These are phyloP conservation scores for Fusarium liriodendri DNA, from an alignment of 2,329 filamentous ascomycete genomes.

Conservation along the genomic window DNA sequence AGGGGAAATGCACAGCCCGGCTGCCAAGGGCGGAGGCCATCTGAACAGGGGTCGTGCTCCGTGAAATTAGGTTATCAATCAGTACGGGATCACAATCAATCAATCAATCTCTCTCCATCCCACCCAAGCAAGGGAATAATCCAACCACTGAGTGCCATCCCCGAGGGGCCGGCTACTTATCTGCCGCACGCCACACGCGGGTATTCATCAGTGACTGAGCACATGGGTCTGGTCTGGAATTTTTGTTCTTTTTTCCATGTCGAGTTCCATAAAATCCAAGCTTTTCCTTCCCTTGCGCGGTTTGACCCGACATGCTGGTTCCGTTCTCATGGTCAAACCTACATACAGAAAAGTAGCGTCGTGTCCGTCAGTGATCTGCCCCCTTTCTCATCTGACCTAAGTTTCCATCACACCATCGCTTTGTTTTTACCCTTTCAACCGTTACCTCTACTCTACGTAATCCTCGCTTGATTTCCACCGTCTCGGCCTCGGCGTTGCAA, in stretches of 20 bases:
- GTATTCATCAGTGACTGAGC: not conserved
- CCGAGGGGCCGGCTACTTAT: constrained; percentile 3
- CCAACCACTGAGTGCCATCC: not conserved
- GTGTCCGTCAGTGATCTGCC: not conserved
- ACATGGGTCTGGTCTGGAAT: not conserved
- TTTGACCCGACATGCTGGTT: not conserved
- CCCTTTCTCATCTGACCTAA: constrained; percentile 8
- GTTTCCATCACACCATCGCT: not conserved
- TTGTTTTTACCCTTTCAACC: not conserved
- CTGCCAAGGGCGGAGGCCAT: constrained; percentile 10
- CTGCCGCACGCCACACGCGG: constrained; percentile 12
- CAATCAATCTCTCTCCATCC: constrained; percentile 28
- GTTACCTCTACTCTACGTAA: not conserved
- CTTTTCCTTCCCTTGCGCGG: not conserved
- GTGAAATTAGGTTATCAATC: constrained; percentile 44
- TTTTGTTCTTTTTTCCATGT: not conserved
- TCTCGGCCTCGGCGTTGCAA: not conserved
- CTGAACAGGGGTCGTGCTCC: constrained; percentile 14
- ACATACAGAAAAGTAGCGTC: not conserved
- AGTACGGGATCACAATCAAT: constrained; percentile 35
- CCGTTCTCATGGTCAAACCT: constrained; percentile 9
- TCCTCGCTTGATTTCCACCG: not conserved
- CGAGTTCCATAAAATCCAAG: not conserved
- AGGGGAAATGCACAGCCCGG: not conserved
- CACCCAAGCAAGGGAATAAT: not conserved